Conservation (phyloP, 1,284 basidiomycete genomes). For the Malassezia nana region DNA sequence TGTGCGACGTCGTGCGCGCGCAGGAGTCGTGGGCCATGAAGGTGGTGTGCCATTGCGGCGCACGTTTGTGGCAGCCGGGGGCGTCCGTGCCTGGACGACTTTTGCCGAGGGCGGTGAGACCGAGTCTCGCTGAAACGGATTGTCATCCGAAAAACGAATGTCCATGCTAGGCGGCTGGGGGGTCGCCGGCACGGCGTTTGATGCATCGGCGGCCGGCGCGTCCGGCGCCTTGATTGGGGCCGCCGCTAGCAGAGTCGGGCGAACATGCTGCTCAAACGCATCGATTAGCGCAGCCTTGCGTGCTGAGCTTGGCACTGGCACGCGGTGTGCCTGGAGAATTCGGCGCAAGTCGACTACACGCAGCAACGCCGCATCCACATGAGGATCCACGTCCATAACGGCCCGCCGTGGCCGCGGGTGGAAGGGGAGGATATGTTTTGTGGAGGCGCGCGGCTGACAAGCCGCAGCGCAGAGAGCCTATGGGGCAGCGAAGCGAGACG, state of each 20-base stretch:
- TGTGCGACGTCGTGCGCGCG: background rate
- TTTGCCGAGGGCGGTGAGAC: background rate
- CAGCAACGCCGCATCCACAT: slow-evolving; percentile 4
- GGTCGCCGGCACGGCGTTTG: background rate
- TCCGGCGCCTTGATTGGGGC: background rate
- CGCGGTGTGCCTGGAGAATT: slow-evolving; percentile 2
- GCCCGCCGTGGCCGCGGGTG: background rate
- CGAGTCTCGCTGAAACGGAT: slow-evolving; percentile 7
- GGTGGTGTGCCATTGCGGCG: background rate
- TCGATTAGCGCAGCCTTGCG: slow-evolving; percentile 13
- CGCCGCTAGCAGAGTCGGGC: background rate
- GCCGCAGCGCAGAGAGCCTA: too few relatives aligned
- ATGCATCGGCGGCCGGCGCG: background rate
- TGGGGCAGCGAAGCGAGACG: too few relatives aligned
- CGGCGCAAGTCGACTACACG: slow-evolving; percentile 12
- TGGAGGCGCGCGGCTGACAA: background rate
- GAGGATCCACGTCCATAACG: background rate
- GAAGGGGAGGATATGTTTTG: background rate
- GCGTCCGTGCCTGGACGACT: too few relatives aligned
- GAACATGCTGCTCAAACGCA: slow-evolving; percentile 14
- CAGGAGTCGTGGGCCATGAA: background rate
- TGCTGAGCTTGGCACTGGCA: slow-evolving; percentile 9
- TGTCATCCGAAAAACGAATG: slow-evolving; percentile 15
- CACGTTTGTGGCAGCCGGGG: too few relatives aligned
- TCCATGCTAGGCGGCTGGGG: background rate